Evolutionary conservation across 2,329 filamentous ascomycete genomes (phyloP).

Genomic region (Aspergillus felis): DNA sequence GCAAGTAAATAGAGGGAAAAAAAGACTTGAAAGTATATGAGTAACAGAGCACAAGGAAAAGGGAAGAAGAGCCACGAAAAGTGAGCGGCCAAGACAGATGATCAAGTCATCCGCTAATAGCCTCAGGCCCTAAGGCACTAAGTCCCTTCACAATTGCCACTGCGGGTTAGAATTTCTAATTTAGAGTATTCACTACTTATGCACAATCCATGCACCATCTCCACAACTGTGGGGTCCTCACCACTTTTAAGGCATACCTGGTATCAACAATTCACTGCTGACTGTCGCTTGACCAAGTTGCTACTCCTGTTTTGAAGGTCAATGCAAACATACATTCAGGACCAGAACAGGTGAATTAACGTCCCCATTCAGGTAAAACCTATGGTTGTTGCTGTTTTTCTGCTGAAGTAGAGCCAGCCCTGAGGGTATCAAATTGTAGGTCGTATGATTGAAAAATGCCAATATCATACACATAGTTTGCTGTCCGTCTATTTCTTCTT

Average conservation of each 20-base stretch:
- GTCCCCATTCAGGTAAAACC: background rate
- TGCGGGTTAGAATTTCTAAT: background rate
- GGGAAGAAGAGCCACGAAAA: background rate
- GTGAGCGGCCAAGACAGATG: background rate
- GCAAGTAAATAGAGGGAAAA: background rate
- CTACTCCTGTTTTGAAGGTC: background rate
- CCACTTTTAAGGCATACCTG: background rate
- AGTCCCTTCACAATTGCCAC: background rate
- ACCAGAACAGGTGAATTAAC: background rate
- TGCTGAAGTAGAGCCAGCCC: conserved; percentile 4
- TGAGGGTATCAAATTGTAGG: conserved; percentile 15
- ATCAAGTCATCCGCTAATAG: background rate
- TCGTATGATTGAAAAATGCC: conserved; percentile 6
- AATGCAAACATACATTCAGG: background rate
- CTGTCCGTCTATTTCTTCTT: conserved; percentile 49
- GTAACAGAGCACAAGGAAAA: background rate
- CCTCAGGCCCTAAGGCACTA: background rate
- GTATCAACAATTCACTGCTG: background rate
- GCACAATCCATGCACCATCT: background rate
- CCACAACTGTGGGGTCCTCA: background rate
- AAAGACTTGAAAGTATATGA: background rate
- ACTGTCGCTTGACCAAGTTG: background rate
- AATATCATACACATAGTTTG: conserved; percentile 10
- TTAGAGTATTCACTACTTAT: background rate
- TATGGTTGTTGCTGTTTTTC: background rate